Conservation (phyloP, 306 rosid genomes). For the Canavalia ensiformis region DNA sequence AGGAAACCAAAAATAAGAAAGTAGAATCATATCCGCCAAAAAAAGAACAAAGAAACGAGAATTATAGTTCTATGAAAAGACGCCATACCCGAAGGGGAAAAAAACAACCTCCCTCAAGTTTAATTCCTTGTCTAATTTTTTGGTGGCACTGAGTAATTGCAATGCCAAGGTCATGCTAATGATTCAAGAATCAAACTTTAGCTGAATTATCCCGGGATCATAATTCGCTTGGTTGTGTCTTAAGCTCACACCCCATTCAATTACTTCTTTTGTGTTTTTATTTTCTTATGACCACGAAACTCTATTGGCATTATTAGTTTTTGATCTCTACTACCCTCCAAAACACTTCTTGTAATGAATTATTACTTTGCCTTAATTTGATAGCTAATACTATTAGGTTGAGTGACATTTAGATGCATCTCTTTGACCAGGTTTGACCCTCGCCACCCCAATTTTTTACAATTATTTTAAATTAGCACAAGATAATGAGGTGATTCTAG, state of each 20-base stretch:
- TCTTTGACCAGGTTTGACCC: not conserved
- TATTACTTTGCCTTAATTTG: not conserved
- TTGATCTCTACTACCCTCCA: not conserved
- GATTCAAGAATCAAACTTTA: no score
- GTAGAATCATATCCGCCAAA: no score
- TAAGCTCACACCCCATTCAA: no score
- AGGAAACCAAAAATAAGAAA: not conserved
- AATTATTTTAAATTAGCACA: not conserved
- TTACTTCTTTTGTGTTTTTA: no score
- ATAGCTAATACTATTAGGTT: not conserved
- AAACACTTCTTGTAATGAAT: not conserved
- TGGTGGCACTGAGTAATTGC: no score
- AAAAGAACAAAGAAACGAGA: not conserved
- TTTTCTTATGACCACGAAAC: not conserved
- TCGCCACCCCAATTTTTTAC: not conserved
- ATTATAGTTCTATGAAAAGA: not conserved
- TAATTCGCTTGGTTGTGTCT: no score
- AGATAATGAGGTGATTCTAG: conserved; percentile 7
- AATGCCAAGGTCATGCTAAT: no score
- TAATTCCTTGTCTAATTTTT: no score
- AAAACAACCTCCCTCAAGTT: no score
- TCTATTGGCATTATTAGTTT: not conserved
- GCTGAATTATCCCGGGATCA: no score
- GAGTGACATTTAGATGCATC: not conserved
- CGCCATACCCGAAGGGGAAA: no score